Conservation (phyloP, 2,329 filamentous ascomycete genomes). For the Microcyclospora pomicola region DNA sequence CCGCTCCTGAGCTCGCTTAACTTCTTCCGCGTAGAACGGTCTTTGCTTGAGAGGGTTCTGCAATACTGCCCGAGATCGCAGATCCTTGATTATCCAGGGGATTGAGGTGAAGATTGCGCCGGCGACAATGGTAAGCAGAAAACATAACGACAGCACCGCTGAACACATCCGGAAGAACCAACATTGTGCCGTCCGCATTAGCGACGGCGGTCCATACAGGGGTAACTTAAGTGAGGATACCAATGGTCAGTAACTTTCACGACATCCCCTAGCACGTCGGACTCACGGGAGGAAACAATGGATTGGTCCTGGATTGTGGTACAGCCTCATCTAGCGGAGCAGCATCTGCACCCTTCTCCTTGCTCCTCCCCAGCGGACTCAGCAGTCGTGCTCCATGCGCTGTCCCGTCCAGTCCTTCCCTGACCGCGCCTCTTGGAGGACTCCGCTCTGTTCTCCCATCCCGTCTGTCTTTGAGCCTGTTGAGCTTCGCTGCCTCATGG, state of each 20-base stretch:
- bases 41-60: conserved; percentile 46
- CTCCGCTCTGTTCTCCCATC: conserved; percentile 24
- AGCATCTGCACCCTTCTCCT: conserved; percentile 25
- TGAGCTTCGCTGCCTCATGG: conserved; percentile 56
- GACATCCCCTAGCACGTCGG: too few relatives aligned
- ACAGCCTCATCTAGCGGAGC: conserved; percentile 29
- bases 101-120: conserved; percentile 59
- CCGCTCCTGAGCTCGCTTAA: conserved; percentile 42
- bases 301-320: conserved; percentile 58
- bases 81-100: conserved; percentile 35
- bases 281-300: conserved; percentile 57
- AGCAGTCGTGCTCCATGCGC: conserved; percentile 23
- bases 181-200: conserved; percentile 52
- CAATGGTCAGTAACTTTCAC: too few relatives aligned
- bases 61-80: conserved; percentile 43
- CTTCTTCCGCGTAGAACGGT: conserved; percentile 63
- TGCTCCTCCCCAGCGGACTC: conserved; percentile 22
- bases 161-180: conserved; percentile 52
- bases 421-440: conserved; percentile 20
- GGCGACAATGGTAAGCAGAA: conserved; percentile 61
- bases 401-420: conserved; percentile 30
- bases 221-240: conserved; percentile 36
- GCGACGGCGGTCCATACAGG: conserved; percentile 61
- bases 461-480: conserved; percentile 43
- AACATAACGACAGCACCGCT: conserved; percentile 62